A percentile compares a stretch with the other conserved stretches of the same genome.
Conservation (phyloP, 345 rosid species). For the Hypericum androsaemum region DNA sequence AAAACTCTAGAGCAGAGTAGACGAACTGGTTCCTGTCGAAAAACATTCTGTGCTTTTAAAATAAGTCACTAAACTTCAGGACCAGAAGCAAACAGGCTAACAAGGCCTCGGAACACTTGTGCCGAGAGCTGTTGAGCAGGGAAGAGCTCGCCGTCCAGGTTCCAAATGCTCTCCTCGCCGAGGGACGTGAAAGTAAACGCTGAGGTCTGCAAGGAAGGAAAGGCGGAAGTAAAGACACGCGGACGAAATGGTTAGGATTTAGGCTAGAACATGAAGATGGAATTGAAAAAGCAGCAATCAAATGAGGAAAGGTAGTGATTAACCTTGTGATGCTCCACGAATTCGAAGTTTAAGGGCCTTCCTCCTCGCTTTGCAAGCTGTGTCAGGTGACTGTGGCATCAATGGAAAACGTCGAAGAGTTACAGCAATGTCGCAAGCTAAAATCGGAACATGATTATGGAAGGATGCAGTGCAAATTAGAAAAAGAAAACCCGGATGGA, state of each 20-base stretch:
- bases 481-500: too few relatives aligned
- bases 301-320: neutral
- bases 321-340: conserved; percentile 89
- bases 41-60: too few relatives aligned
- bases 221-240: neutral
- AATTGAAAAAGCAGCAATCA: too few relatives aligned
- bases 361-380: conserved; percentile 82
- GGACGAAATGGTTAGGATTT: too few relatives aligned
- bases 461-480: too few relatives aligned
- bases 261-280: too few relatives aligned
- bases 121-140: conserved; percentile 83
- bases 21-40: too few relatives aligned
- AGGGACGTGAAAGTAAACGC: conserved; percentile 77
- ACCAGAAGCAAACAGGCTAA: conserved; percentile 81
- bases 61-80: conserved; percentile 69
- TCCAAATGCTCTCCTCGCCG: conserved; percentile 80
- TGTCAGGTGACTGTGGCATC: conserved; percentile 66
- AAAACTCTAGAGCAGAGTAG: too few relatives aligned
- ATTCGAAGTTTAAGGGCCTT: conserved; percentile 62
- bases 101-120: conserved; percentile 77
- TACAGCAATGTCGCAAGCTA: too few relatives aligned
- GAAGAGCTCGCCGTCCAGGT: conserved; percentile 89
- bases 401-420: neutral
- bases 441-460: too few relatives aligned
- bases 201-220: conserved; percentile 39